Conservation (phyloP, 352 stramenopile species). For the Pythium brachiatum region DNA sequence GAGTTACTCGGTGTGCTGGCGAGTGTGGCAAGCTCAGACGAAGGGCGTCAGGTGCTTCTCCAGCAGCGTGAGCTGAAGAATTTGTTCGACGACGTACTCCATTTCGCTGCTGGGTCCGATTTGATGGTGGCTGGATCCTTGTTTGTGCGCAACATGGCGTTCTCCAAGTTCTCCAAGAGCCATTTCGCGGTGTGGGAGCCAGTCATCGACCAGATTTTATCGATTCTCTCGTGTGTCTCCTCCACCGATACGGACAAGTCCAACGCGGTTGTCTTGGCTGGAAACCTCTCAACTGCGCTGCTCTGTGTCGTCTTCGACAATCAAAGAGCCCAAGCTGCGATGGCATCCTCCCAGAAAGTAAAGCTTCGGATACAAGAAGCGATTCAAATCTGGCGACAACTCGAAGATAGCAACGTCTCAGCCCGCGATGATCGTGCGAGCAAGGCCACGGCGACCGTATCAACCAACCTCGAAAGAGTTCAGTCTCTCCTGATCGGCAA, state of each 20-base stretch:
- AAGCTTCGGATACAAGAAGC: background rate
- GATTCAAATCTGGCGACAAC: conserved; percentile 2
- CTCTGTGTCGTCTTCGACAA: conserved; percentile 66
- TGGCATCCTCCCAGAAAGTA: conserved; percentile 19
- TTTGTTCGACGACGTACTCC: conserved; percentile 52
- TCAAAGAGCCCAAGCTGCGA: conserved; percentile 47
- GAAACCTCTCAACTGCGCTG: conserved; percentile 39
- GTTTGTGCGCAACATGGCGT: conserved; percentile 58
- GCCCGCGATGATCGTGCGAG: background rate
- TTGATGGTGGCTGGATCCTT: conserved; percentile 37
- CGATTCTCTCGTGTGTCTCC: background rate
- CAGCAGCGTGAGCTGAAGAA: conserved; percentile 31
- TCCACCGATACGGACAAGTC: background rate
- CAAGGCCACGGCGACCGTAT: background rate
- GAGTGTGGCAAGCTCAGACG: conserved; percentile 39
- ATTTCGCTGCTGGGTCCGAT: background rate
- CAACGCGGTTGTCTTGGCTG: background rate
- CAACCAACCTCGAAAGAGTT: conserved; percentile 4
- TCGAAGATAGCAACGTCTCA: background rate
- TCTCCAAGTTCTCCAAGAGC: conserved; percentile 51
- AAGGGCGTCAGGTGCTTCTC: conserved; percentile 43
- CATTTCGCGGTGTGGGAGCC: conserved; percentile 62
- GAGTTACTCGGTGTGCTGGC: conserved; percentile 47
- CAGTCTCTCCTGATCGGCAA: background rate
- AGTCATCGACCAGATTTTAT: conserved; percentile 36